These are phyloP conservation scores for Solanum arcanum DNA, from an alignment of 257 asterid species.

Conservation along the genomic window DNA sequence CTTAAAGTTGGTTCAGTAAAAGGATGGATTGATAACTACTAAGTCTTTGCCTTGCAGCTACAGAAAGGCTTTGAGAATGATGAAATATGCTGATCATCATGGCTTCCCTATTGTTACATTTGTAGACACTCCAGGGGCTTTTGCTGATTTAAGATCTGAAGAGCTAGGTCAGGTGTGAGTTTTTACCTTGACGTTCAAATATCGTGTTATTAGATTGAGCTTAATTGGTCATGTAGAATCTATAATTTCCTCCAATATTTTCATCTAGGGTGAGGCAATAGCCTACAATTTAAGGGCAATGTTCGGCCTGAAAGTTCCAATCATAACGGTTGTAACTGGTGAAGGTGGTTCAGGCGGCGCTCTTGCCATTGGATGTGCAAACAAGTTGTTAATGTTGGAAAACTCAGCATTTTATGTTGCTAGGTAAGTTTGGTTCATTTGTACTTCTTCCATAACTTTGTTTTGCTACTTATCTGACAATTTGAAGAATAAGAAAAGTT, in stretches of 20 bases:
- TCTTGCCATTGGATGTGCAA: constrained; percentile 94
- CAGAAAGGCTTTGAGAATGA: constrained; percentile 84
- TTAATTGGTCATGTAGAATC: neutral
- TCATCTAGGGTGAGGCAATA: constrained; percentile 88
- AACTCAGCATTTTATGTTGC: constrained; percentile 95
- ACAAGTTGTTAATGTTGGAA: constrained; percentile 89
- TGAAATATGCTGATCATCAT: constrained; percentile 87
- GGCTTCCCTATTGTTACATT: constrained; percentile 83
- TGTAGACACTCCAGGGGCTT: constrained; percentile 92
- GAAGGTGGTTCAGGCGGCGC: constrained; percentile 99
- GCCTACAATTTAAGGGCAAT: constrained; percentile 86
- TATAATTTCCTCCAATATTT: neutral
- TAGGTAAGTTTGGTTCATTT: constrained; percentile 26
- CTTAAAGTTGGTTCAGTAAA: neutral
- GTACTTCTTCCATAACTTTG: neutral
- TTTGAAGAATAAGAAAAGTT: neutral
- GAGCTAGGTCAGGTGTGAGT: constrained; percentile 67
- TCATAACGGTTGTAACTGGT: constrained; percentile 79
- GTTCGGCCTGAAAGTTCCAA: constrained; percentile 96
- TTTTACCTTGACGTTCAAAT: neutral
- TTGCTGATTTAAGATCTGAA: constrained; percentile 81
- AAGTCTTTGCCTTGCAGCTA: constrained; percentile 36
- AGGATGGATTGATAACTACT: neutral
- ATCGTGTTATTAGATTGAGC: neutral
- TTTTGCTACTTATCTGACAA: neutral